Percentiles rank a stretch among this genome's conserved stretches.
These are phyloP conservation scores for Strobilomyces dryophilus DNA, from an alignment of 768 basidiomycete species.

Conservation along the genomic window DNA sequence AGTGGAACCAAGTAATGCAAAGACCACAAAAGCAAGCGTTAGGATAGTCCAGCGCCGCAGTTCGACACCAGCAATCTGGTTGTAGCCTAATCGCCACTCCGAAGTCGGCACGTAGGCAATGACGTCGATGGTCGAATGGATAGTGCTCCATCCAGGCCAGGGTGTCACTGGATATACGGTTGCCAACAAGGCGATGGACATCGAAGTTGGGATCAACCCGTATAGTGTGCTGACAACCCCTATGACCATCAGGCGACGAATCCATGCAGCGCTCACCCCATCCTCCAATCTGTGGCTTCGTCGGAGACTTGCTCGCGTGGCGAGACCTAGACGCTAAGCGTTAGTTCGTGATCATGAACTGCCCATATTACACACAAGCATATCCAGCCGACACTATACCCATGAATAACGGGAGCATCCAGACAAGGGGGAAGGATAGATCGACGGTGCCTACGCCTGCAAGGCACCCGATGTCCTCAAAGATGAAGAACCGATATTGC, in stretches of 20 bases:
- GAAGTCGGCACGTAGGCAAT: constrained; percentile 5
- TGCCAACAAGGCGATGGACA: constrained; percentile 5
- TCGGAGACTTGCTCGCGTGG: constrained; percentile 2
- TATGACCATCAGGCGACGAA: constrained; percentile 12
- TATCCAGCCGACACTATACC: constrained; percentile 45
- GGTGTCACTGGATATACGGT: constrained; percentile 4
- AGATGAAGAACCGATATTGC: constrained; percentile 48
- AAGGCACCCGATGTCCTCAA: constrained; percentile 45
- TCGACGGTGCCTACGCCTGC: constrained; percentile 32
- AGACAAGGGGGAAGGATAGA: constrained; percentile 39
- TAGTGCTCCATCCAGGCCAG: constrained; percentile 21
- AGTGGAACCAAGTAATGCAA: constrained; percentile 16
- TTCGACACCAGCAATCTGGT: background rate
- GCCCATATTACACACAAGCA: constrained; percentile 13
- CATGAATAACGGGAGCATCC: constrained; percentile 42
- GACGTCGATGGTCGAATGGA: constrained; percentile 11
- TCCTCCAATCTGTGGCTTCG: background rate
- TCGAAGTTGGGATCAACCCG: constrained; percentile 12
- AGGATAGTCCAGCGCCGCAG: constrained; percentile 19
- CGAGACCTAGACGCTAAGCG: constrained; percentile 3
- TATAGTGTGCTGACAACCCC: constrained; percentile 7
- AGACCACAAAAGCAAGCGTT: constrained; percentile 11
- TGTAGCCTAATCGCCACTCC: constrained; percentile 7
- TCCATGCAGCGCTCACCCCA: constrained; percentile 1
- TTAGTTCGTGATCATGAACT: background rate